Evolutionary conservation across 805 yeast genomes (phyloP).

Genomic region (Myxozyma kluyveri): DNA sequence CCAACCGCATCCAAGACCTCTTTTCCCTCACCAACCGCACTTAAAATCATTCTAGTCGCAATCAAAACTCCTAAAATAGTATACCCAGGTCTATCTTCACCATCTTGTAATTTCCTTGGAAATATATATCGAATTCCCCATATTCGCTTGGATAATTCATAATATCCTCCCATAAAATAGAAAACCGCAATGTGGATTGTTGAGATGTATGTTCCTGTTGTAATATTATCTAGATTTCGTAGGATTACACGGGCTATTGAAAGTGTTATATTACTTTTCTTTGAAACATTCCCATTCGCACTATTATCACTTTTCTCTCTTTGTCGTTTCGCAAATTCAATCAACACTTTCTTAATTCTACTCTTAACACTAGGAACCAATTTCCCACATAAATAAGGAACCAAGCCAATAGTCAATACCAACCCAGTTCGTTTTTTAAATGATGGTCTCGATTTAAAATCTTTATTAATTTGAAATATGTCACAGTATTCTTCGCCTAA

Average conservation of each 20-base stretch:
- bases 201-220: constrained; percentile 43
- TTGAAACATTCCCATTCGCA: no score
- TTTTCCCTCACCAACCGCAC: no score
- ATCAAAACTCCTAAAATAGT: constrained; percentile 60
- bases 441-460: constrained; percentile 1
- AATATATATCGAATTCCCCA: constrained; percentile 75
- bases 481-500: constrained; percentile 95
- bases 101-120: constrained; percentile 39
- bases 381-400: no score
- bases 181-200: constrained; percentile 77
- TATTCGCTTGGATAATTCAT: constrained; percentile 70
- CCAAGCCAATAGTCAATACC: no score
- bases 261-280: no score
- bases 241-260: constrained; percentile 6
- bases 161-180: constrained; percentile 79
- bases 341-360: no score
- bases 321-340: no score
- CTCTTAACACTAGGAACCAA: no score
- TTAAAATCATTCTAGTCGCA: no score
- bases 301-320: no score
- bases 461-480: constrained; percentile 52
- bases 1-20: no score
- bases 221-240: constrained; percentile 15
- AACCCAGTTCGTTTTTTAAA: no score
- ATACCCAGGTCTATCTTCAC: constrained; percentile 52